Evolutionary conservation across 257 asterid species (phyloP), one percentile per base, ranked within the genome.

Genomic region (Thymus quinquecostatus): DNA sequence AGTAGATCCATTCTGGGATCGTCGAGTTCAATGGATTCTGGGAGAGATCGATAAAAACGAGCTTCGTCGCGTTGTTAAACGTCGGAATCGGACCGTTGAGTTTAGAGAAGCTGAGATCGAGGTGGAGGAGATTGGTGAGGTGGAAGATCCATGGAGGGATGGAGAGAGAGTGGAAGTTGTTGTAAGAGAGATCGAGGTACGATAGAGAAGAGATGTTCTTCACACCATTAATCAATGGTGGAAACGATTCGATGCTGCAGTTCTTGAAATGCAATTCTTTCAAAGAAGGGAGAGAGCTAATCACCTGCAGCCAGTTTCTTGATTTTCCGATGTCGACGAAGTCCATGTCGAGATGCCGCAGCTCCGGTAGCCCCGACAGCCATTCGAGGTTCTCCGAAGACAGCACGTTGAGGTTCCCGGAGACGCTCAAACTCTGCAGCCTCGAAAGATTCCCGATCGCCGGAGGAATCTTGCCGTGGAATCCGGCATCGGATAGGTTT

Each of bases 1-100:
- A 28, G 44, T 66, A 82, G 34, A 79, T 60, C 84, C 82, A 74
- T 10, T 66, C 2, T 28, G 84, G 84, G 27, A 82, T 75, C 34
- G 62, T 57, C 59, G 83, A 68, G 13, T 77, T 74, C 10, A 83
- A 38, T 3, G 3, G 1, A 36, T 80, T 80, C 2, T 0, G 1
- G 9, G 84, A 73, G 36, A 77, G 62, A 44, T 61, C 65, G 57
- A 82, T 38, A 14, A 28, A 1, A 9, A n/a, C 30, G 34, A 80
- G 82, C 12, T 68, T 73, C 11, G 79, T 67, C 56, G 34, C 8
- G 10, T 73, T 60, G 54, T 62, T 56, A 0, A 30, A 0, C 10
- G 29, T 58, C 10, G 72, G 81, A 34, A 76, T 71, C 36, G 71
- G 64, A 30, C 76, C 78, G n/a, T 36, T 12, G 10, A 80, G 3